These are phyloP conservation scores for Synchytrium microbalum DNA, from an alignment of 371 early-diverging fungal species.

Conservation along the genomic window DNA sequence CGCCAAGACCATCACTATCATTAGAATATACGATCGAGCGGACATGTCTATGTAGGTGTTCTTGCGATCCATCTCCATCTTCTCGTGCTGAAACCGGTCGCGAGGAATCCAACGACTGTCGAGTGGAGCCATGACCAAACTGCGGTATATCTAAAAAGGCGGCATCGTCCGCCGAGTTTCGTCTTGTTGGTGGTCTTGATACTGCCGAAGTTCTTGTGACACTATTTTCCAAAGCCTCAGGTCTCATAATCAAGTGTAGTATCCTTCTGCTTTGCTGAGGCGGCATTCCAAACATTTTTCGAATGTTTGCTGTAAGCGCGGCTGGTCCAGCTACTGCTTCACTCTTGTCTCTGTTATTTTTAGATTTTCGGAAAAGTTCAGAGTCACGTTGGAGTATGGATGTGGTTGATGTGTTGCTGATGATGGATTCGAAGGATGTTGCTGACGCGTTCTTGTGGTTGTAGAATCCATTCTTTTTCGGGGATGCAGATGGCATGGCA, in stretches of 20 bases:
- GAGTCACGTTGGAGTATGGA: conserved; percentile 8
- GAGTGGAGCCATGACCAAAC: neutral
- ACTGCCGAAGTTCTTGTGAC: neutral
- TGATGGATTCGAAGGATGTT: conserved; percentile 21
- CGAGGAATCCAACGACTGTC: neutral
- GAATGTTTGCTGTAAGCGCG: neutral
- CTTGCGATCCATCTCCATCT: no score
- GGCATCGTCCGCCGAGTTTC: conserved; percentile 32
- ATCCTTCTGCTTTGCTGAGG: neutral
- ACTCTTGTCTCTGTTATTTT: conserved; percentile 4
- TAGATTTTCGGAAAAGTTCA: conserved; percentile 10
- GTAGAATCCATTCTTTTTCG: no score
- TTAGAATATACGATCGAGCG: neutral
- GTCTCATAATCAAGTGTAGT: conserved; percentile 12
- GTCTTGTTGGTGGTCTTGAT: conserved; percentile 2
- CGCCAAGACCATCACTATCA: neutral
- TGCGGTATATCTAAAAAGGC: neutral
- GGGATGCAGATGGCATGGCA: conserved; percentile 9
- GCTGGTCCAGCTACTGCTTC: neutral
- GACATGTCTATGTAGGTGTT: neutral
- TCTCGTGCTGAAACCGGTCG: no score
- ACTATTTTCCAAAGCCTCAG: conserved; percentile 8
- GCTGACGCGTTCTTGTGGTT: conserved; percentile 15
- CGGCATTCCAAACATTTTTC: conserved; percentile 7
- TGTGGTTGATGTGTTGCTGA: conserved; percentile 9